Conservation (phyloP, 2,329 filamentous ascomycete species). For the Bipolaris zeicola region DNA sequence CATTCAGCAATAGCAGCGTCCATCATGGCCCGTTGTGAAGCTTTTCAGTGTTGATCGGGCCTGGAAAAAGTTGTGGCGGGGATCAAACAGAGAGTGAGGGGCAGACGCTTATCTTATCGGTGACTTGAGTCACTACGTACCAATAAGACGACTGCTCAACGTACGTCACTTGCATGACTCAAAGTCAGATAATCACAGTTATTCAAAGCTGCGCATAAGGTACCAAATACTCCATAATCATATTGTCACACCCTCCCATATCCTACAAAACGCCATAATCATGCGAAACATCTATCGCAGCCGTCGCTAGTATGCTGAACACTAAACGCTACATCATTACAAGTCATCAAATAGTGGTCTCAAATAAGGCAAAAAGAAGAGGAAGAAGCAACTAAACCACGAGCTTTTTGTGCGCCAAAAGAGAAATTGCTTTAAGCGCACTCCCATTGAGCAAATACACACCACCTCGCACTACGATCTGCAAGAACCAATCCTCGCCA, state of each 20-base stretch:
- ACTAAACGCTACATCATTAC: constrained; percentile 27
- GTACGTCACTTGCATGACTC: background rate
- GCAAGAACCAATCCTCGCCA: constrained; percentile 84
- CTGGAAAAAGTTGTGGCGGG: constrained; percentile 10
- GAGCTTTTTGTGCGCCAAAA: background rate
- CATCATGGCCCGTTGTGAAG: constrained; percentile 25
- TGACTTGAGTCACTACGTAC: constrained; percentile 7
- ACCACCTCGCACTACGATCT: constrained; percentile 84
- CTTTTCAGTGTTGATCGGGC: constrained; percentile 2
- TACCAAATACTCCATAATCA: constrained; percentile 8
- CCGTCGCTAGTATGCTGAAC: constrained; percentile 10
- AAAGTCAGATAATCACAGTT: background rate
- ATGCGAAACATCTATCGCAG: constrained; percentile 9
- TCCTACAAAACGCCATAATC: constrained; percentile 21
- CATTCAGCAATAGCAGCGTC: constrained; percentile 58
- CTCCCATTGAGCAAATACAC: constrained; percentile 87
- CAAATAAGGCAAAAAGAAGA: background rate
- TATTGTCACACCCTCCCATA: constrained; percentile 8
- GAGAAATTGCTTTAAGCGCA: constrained; percentile 25
- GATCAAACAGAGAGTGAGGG: constrained; percentile 8
- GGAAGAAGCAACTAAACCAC: background rate
- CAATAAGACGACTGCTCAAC: background rate
- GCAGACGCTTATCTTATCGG: constrained; percentile 13
- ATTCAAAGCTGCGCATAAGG: background rate
- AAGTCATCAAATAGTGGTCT: constrained; percentile 16